These are phyloP conservation scores for Gnomoniopsis sp. DNA, from an alignment of 2,329 filamentous ascomycete species.

Conservation along the genomic window DNA sequence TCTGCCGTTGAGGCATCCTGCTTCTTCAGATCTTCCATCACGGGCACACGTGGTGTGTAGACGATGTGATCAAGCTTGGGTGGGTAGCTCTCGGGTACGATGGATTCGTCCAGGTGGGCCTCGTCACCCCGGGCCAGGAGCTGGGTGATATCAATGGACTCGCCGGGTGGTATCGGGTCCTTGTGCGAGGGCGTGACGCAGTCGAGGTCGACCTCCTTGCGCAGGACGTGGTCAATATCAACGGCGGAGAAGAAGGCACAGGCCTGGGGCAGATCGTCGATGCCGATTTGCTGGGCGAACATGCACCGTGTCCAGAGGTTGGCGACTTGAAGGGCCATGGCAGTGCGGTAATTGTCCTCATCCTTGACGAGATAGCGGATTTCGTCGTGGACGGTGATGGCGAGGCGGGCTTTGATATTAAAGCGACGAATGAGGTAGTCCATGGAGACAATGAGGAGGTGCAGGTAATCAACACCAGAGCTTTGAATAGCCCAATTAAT, in stretches of 20 bases:
- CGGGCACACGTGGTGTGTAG: slow-evolving; percentile 70
- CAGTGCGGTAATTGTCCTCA: slow-evolving; percentile 80
- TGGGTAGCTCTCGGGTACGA: slow-evolving; percentile 50
- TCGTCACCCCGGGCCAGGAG: slow-evolving; percentile 69
- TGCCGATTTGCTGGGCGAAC: slow-evolving; percentile 96
- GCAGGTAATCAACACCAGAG: slow-evolving; percentile 93
- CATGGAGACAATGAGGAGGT: slow-evolving; percentile 90
- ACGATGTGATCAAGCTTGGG: slow-evolving; percentile 59
- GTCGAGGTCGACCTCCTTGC: slow-evolving; percentile 98
- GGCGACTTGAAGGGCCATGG: slow-evolving; percentile 88
- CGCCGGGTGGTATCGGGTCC: slow-evolving; percentile 74
- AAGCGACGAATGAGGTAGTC: slow-evolving; percentile 85
- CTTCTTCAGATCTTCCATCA: slow-evolving; percentile 71
- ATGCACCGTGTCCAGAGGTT: slow-evolving; percentile 97
- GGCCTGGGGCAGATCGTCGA: slow-evolving; percentile 87
- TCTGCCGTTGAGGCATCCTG: slow-evolving; percentile 39
- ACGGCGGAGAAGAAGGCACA: slow-evolving; percentile 96
- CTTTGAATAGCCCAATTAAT: slow-evolving; percentile 99
- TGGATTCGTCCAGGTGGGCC: slow-evolving; percentile 65
- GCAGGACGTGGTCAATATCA: slow-evolving; percentile 91
- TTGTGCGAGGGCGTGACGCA: slow-evolving; percentile 88
- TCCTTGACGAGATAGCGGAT: slow-evolving; percentile 89
- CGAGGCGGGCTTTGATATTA: slow-evolving; percentile 78
- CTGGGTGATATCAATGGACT: slow-evolving; percentile 78
- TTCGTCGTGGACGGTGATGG: slow-evolving; percentile 96